Evolutionary conservation across 768 basidiomycete genomes (phyloP).

Genomic region (Termitomyces sp.): DNA sequence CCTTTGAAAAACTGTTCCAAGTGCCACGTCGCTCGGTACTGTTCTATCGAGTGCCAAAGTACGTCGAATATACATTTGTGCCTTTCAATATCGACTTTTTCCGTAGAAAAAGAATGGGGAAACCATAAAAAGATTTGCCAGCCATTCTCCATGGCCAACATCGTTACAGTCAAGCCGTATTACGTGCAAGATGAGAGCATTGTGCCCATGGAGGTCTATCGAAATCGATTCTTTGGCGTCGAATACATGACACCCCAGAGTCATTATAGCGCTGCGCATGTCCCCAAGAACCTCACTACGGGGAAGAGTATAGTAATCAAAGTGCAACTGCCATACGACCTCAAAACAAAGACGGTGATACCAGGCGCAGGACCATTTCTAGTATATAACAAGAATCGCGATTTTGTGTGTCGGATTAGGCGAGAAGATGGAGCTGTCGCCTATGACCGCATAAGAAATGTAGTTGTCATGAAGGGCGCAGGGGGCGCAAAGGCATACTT

Average conservation of each 20-base stretch:
- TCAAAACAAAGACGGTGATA: constrained; percentile 1
- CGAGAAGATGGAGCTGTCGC: constrained; percentile 26
- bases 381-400: constrained; percentile 52
- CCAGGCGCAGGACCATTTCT: constrained; percentile 18
- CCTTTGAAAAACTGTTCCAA: constrained; percentile 38
- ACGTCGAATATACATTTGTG: constrained; percentile 13
- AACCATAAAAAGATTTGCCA: constrained; percentile 44
- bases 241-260: constrained; percentile 16
- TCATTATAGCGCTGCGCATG: constrained; percentile 20
- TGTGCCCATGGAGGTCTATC: constrained; percentile 23
- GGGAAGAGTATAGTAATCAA: constrained; percentile 49
- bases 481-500: constrained; percentile 47
- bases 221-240: constrained; percentile 26
- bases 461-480: constrained; percentile 29
- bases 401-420: constrained; percentile 44
- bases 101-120: constrained; percentile 43
- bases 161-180: constrained; percentile 42
- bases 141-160: constrained; percentile 37
- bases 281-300: constrained; percentile 17
- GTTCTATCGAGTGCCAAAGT: constrained; percentile 55
- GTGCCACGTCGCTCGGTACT: constrained; percentile 48
- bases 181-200: constrained; percentile 23
- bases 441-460: constrained; percentile 37
- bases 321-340: constrained; percentile 41
- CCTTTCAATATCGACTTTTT: background rate